Base-by-base conservation (phyloP, 176 grass and related monocot species). In the Rhynchospora tenuis region DNA sequence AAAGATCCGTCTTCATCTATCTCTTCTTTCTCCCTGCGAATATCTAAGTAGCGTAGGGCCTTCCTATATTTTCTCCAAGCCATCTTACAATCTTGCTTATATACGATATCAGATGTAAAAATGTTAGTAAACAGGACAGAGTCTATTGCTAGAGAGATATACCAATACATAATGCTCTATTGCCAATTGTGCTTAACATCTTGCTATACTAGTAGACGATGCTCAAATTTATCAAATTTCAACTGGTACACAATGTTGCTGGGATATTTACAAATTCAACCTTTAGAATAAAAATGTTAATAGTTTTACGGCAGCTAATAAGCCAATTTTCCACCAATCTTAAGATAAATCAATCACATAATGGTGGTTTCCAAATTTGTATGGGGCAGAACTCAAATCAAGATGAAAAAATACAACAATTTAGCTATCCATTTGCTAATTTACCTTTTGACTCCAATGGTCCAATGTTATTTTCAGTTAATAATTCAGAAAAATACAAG, bases 21-120 rank as follows among this genome's bases (percentile, higher is more conserved):
- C 83, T 93, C 96, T 90, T 99, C 96, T 86, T 99, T 99, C 75
- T 99, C 93, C 96, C 96, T 95, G 86, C 96, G 95, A 88, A 95
- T 84, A 78, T 99, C 96, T 83, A 99, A 90, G 70, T 95, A 99
- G 27, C 91, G 89, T 61, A 99, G 84, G 81, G 93, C 89, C 88
- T 99, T 99, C 84, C 93, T 91, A 75, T 99, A 99, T 83, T 99
- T 99, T 81, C 93, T 95, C 64, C 95, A 83, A 86, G 96, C 93
- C 74, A 90, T 89, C 77, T 99, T 99, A 73, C 91, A 99, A 66
- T 99, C 93, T 57, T 93, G 91, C 85, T 93, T 99, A 93, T 98
- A 89, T 71, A 86, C 23, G 66, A 73, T 77, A 77, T 19, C 24
- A 55, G 31, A 27, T 4, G 4, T 28, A 51, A 7, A 77, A 15